Evolutionary conservation across 1,284 basidiomycete species (phyloP).

Genomic region (Melanopsichium pennsylvanicum): DNA sequence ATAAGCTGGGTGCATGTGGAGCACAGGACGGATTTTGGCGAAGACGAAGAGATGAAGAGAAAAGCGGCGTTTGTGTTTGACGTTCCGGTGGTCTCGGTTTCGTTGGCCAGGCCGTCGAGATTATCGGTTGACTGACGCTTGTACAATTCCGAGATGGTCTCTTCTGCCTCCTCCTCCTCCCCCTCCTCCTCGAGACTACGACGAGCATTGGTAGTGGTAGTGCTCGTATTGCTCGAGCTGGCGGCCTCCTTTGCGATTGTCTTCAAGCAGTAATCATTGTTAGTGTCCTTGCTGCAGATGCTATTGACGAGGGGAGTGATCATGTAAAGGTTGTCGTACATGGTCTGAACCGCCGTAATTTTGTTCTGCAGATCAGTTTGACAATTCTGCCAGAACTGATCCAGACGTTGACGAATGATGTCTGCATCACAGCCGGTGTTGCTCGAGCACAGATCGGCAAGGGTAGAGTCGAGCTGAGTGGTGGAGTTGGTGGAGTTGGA

Average conservation of each 20-base stretch:
- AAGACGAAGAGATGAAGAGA: constrained; percentile 50
- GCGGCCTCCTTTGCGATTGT: constrained; percentile 45
- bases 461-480: constrained; percentile 41
- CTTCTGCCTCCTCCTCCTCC: constrained; percentile 5
- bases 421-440: constrained; percentile 46
- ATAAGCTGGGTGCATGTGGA: constrained; percentile 54
- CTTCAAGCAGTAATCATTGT: constrained; percentile 50
- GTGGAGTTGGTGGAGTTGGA: constrained; percentile 35
- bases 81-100: constrained; percentile 13
- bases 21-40: constrained; percentile 53
- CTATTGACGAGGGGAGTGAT: constrained; percentile 55
- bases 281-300: constrained; percentile 51
- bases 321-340: constrained; percentile 61
- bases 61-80: constrained; percentile 55
- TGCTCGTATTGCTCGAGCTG: constrained; percentile 8
- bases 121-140: constrained; percentile 19
- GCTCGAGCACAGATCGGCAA: constrained; percentile 44
- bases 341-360: constrained; percentile 33
- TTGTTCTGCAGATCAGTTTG: constrained; percentile 44
- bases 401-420: constrained; percentile 44
- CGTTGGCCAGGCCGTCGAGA: constrained; percentile 17
- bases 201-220: constrained; percentile 12
- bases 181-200: constrained; percentile 9
- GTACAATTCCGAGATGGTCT: constrained; percentile 15
- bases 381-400: constrained; percentile 51